Evolutionary conservation across 2,329 filamentous ascomycete species (phyloP), one percentile per base, ranked within the genome.

Genomic region (Ambrosiella beaveri): DNA sequence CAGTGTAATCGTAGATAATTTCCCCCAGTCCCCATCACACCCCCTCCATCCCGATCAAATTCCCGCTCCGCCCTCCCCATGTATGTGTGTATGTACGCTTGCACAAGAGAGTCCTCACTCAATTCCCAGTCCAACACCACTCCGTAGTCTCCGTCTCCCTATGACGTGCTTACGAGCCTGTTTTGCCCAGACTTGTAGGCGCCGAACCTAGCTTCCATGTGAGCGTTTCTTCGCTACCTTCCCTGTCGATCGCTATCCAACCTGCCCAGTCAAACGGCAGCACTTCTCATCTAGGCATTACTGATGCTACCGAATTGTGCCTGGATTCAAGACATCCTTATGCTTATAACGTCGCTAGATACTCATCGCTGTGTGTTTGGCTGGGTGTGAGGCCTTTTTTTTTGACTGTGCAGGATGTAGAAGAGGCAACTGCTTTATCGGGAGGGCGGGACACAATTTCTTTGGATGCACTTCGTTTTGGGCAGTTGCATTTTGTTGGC

Each of bases 401-500:
- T 19, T 13, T 51, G 47, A 7, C 8, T n/a, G 40, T n/a, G 40
- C 19, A 47, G 44, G n/a, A 47, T 27, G 27, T 27, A 27, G 27
- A 4, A 27, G 27, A 41, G 7, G 39, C 13, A 41, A 41, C 39
- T 41, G 39, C 39, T 41, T 11, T n/a, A 41, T 41, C 39, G 39
- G 39, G 47, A 12, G 8, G 17, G 19, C 27, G n/a, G n/a, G 38
- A 8, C 13, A 39, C 27, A 54, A 54, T 47, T 47, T 13, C n/a
- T 15, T 47, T 13, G 8, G 13, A n/a, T 39, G 9, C 17, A 17
- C 19, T 15, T 37, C 36, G 15, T 39, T 54, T 37, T n/a, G 45
- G 35, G 52, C 7, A 54, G 38, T 19, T 54, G 52, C 52, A 38
- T 55, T 45, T 56, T 56, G 36, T 36, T 27, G 39, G 51, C 17